Evolutionary conservation across 73 alveolate species (phyloP).

Genomic region (Tetrahymena borealis): DNA sequence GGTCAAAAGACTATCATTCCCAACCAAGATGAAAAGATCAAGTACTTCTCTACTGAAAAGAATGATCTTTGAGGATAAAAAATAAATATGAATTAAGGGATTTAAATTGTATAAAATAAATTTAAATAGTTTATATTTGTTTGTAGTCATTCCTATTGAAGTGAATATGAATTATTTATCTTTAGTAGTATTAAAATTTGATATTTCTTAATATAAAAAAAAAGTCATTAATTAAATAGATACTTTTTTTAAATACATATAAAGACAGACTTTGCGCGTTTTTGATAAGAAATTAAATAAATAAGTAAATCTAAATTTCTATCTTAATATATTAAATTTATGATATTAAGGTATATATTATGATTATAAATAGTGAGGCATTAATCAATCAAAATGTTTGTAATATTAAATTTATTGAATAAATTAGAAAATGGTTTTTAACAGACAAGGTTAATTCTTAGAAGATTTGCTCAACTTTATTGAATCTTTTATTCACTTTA

Average conservation of each 20-base stretch:
- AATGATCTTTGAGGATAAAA: background rate
- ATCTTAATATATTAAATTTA: background rate
- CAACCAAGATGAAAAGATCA: constrained; percentile 42
- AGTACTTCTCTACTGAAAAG: constrained; percentile 8
- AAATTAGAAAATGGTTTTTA: background rate
- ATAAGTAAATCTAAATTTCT: background rate
- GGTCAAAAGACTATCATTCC: constrained; percentile 90
- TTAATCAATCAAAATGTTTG: background rate
- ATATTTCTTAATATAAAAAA: too few species aligned
- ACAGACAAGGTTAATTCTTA: background rate
- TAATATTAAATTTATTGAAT: background rate
- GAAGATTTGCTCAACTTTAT: background rate
- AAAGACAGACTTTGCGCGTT: background rate
- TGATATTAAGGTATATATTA: background rate
- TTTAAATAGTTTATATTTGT: background rate
- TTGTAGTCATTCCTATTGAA: too few species aligned
- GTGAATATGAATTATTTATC: too few species aligned
- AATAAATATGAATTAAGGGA: background rate
- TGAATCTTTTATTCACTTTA: background rate
- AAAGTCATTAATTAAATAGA: too few species aligned
- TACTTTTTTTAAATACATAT: background rate
- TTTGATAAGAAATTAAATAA: background rate
- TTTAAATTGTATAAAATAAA: background rate
- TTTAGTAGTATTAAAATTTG: too few species aligned
- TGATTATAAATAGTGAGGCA: background rate